A percentile compares a stretch with the other conserved stretches of the same genome.
These are phyloP conservation scores for Harringtonia aguacate DNA, from an alignment of 2,329 filamentous ascomycete genomes.

Conservation along the genomic window DNA sequence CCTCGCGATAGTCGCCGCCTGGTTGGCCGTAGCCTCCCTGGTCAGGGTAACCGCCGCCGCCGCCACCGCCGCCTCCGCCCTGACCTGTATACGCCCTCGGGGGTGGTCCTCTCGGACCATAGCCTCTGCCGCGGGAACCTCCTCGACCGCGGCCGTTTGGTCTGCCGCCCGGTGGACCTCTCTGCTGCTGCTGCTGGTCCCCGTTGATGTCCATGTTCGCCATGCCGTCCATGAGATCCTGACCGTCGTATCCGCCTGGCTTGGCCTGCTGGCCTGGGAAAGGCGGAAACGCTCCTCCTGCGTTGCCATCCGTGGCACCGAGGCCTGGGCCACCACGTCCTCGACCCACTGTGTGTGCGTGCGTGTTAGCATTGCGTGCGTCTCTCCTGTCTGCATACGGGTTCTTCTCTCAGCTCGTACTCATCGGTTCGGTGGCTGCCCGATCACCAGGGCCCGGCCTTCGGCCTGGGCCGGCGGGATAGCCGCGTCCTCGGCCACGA, in stretches of 20 bases:
- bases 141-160: slow-evolving; percentile 5
- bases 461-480: too few species aligned
- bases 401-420: too few species aligned
- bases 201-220: slow-evolving; percentile 26
- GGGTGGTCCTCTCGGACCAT: slow-evolving; percentile 11
- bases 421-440: too few species aligned
- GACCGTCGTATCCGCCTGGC: slow-evolving; percentile 29
- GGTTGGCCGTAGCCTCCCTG: slow-evolving; percentile 10
- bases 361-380: too few species aligned
- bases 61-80: slow-evolving; percentile 14
- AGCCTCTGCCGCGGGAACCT: slow-evolving; percentile 9
- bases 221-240: slow-evolving; percentile 30
- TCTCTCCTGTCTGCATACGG: too few species aligned
- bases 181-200: slow-evolving; percentile 13
- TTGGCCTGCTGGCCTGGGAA: slow-evolving; percentile 29
- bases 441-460: too few species aligned
- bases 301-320: slow-evolving; percentile 21
- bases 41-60: background rate
- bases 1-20: slow-evolving; percentile 22
- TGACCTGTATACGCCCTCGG: slow-evolving; percentile 14
- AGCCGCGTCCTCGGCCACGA: slow-evolving; percentile 22
- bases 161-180: slow-evolving; percentile 1
- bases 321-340: slow-evolving; percentile 13
- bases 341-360: slow-evolving; percentile 14
- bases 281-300: slow-evolving; percentile 28